These are phyloP conservation scores for Tagetes patula DNA, from an alignment of 129 eudicot species.

Conservation along the genomic window DNA sequence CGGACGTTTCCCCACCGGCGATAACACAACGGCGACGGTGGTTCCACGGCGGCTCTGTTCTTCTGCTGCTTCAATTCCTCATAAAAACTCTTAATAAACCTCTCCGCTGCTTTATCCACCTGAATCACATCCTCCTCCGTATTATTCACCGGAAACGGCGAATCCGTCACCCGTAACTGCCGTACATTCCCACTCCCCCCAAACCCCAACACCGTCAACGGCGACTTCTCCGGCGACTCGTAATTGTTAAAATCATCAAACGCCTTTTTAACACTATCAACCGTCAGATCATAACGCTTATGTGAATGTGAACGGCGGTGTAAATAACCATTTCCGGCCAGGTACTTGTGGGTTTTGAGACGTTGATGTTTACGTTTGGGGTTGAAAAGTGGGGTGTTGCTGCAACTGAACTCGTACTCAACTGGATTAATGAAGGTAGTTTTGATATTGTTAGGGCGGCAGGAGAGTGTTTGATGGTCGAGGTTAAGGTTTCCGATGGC, in stretches of 20 bases:
- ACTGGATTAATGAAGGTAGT: slow-evolving; percentile 53
- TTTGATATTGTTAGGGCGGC: slow-evolving; percentile 50
- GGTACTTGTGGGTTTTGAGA: slow-evolving; percentile 21
- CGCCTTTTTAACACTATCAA: slow-evolving; percentile 35
- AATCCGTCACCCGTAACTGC: slow-evolving; percentile 72
- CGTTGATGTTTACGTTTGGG: slow-evolving; percentile 31
- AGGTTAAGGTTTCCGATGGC: slow-evolving; percentile 53
- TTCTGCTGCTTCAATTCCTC: slow-evolving; percentile 55
- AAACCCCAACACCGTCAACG: slow-evolving; percentile 54
- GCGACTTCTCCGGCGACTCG: slow-evolving; percentile 35
- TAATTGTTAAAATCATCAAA: slow-evolving; percentile 42
- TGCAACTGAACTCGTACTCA: slow-evolving; percentile 77
- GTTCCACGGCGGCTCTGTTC: slow-evolving; percentile 50
- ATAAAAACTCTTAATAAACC: slow-evolving; percentile 70
- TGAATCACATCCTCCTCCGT: slow-evolving; percentile 42
- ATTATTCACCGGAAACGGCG: slow-evolving; percentile 59
- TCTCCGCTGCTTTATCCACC: slow-evolving; percentile 83
- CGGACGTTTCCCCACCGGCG: slow-evolving; percentile 39
- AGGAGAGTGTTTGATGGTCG: slow-evolving; percentile 59
- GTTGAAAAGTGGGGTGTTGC: slow-evolving; percentile 49
- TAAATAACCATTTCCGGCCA: slow-evolving; percentile 6
- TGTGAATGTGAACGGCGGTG: slow-evolving; percentile 4
- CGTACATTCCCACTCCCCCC: slow-evolving; percentile 57
- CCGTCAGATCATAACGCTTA: slow-evolving; percentile 6
- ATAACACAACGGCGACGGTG: slow-evolving; percentile 52